phyloP scores from a whole-genome alignment of 2,329 filamentous ascomycete species.

The Decorospora gaudefroyi region DNA sequence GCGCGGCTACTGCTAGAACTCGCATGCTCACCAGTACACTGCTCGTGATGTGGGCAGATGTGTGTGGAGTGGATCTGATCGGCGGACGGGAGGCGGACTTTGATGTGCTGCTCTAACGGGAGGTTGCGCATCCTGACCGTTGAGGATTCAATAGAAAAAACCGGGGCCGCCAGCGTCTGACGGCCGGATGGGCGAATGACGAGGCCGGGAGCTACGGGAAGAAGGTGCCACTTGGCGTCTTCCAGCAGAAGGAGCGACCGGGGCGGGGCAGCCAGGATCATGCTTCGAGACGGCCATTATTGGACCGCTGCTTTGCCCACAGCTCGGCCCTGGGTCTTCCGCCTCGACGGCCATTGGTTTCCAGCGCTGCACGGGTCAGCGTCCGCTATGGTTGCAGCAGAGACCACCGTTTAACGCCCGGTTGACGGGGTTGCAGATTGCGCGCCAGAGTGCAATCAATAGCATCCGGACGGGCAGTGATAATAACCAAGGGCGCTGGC shows the following conservation, averaged over 20 bases:
- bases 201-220: constrained; percentile 14
- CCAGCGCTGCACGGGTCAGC: constrained; percentile 9
- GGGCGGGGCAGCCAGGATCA: constrained; percentile 13
- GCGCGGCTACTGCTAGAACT: not conserved
- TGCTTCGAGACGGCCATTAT: constrained; percentile 13
- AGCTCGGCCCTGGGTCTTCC: constrained; percentile 18
- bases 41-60: constrained; percentile 4
- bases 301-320: constrained; percentile 12
- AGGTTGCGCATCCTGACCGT: constrained; percentile 17
- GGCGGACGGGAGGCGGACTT: constrained; percentile 4
- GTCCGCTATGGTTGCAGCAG: constrained; percentile 19
- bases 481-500: too few species aligned
- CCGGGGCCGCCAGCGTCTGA: constrained; percentile 12
- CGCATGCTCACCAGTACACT: not conserved
- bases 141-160: constrained; percentile 5
- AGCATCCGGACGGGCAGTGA: too few species aligned
- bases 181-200: constrained; percentile 8
- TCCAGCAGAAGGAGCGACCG: constrained; percentile 15
- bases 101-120: constrained; percentile 3
- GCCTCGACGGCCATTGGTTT: constrained; percentile 27
- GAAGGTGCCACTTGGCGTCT: constrained; percentile 10
- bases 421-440: too few species aligned
- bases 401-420: constrained; percentile 8
- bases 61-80: constrained; percentile 15
- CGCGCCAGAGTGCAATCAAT: constrained; percentile 15